Percentiles rank a stretch among this genome's conserved stretches.
phyloP scores from a whole-genome alignment of 352 stramenopile species.

The Phytophthora pisi region DNA sequence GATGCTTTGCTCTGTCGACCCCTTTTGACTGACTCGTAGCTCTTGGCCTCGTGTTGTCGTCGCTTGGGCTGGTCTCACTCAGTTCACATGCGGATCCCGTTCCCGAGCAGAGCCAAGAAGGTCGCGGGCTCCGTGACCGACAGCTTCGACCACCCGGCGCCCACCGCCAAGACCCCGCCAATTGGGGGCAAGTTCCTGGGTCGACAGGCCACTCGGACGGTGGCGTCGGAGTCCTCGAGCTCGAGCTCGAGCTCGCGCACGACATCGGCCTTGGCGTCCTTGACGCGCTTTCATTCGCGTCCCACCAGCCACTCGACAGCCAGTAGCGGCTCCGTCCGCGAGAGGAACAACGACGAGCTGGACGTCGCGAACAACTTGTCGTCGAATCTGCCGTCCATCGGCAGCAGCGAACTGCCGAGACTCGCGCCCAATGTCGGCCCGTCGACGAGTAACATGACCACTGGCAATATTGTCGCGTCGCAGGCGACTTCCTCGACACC shows the following conservation, averaged over 20 bases:
- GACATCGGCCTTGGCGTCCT: slow-evolving; percentile 46
- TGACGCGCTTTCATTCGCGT: slow-evolving; percentile 49
- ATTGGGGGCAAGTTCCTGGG: slow-evolving; percentile 43
- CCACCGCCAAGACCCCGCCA: slow-evolving; percentile 17
- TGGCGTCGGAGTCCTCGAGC: slow-evolving; percentile 28
- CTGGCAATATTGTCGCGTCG: slow-evolving; percentile 33
- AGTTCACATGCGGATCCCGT: slow-evolving; percentile 54
- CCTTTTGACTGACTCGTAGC: slow-evolving; percentile 13
- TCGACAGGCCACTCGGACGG: slow-evolving; percentile 35
- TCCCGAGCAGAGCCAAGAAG: slow-evolving; percentile 44
- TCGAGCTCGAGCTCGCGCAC: slow-evolving; percentile 36
- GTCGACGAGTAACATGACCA: slow-evolving; percentile 27
- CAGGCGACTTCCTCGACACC: slow-evolving; percentile 16
- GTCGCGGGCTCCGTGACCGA: slow-evolving; percentile 25
- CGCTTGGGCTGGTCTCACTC: background rate
- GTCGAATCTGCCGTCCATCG: slow-evolving; percentile 29
- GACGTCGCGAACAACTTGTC: slow-evolving; percentile 20
- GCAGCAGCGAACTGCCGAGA: slow-evolving; percentile 24
- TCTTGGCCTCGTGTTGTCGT: slow-evolving; percentile 15
- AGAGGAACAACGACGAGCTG: slow-evolving; percentile 21
- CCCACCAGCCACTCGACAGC: slow-evolving; percentile 38
- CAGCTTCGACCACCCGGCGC: slow-evolving; percentile 35
- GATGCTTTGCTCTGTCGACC: background rate
- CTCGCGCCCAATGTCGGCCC: slow-evolving; percentile 15
- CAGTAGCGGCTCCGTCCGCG: slow-evolving; percentile 26